Evolutionary conservation across 2,329 filamentous ascomycete genomes (phyloP).

Genomic region (Orbilia brochopaga): DNA sequence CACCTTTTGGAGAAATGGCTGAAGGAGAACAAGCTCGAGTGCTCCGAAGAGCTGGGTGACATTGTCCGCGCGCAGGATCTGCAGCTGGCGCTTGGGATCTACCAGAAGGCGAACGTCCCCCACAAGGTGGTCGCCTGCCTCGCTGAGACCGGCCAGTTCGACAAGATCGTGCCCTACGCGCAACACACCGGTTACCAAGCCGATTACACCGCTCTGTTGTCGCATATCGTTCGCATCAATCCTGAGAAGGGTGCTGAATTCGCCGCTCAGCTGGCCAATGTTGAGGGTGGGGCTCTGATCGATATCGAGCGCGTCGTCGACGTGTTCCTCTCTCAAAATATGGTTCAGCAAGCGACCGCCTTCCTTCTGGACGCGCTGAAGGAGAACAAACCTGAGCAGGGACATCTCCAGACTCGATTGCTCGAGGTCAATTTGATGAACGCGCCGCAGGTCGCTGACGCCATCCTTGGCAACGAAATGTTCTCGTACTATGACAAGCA

Average conservation of each 20-base stretch:
- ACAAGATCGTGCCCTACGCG: conserved; percentile 92
- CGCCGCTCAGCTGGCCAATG: conserved; percentile 86
- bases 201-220: conserved; percentile 90
- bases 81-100: conserved; percentile 83
- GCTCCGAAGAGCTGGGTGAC: conserved; percentile 95
- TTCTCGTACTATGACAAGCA: conserved; percentile 95
- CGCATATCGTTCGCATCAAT: conserved; percentile 89
- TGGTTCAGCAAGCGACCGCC: conserved; percentile 97
- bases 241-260: conserved; percentile 95
- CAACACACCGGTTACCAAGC: conserved; percentile 84
- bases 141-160: conserved; percentile 94
- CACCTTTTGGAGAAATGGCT: conserved; percentile 98
- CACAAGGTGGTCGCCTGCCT: conserved; percentile 95
- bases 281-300: conserved; percentile 83
- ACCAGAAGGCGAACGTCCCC: conserved; percentile 85
- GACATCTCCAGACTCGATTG: conserved; percentile 87
- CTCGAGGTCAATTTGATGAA: conserved; percentile 98
- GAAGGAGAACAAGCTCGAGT: conserved; percentile 91
- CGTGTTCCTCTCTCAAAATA: conserved; percentile 96
- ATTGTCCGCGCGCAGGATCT: conserved; percentile 88
- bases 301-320: conserved; percentile 95
- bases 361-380: conserved; percentile 95
- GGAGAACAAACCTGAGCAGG: conserved; percentile 92
- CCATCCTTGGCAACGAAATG: conserved; percentile 97
- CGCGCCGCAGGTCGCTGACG: conserved; percentile 95